These are phyloP conservation scores for Vickermania ingenoplastis DNA, from an alignment of 208 protist genomes.

Conservation along the genomic window DNA sequence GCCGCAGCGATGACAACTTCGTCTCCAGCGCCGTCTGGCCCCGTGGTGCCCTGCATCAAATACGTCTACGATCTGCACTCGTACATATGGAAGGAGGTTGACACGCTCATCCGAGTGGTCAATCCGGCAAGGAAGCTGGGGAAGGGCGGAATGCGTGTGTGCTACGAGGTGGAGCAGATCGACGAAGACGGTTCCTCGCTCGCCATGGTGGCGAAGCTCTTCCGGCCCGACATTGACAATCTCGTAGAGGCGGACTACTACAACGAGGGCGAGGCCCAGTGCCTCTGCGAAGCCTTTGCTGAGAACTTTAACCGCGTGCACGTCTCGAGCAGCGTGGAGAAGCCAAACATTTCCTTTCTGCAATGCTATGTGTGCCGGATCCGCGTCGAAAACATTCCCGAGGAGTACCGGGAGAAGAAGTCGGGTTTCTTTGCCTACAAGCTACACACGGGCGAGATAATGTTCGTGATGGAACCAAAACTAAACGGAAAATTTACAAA, in stretches of 20 bases:
- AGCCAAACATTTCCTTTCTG: constrained; percentile 76
- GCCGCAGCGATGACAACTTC: no score
- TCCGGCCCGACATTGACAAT: constrained; percentile 53
- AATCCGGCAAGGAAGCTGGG: constrained; percentile 33
- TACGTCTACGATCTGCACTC: constrained; percentile 60
- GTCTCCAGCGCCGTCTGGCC: neutral
- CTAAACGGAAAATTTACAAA: constrained; percentile 76
- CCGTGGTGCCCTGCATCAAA: constrained; percentile 27
- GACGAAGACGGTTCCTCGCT: constrained; percentile 53
- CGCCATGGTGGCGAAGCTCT: constrained; percentile 80
- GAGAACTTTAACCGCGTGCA: constrained; percentile 72
- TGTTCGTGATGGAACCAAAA: constrained; percentile 86
- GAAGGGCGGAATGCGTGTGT: constrained; percentile 75
- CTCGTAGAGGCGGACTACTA: constrained; percentile 83
- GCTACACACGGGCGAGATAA: constrained; percentile 51
- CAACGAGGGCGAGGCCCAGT: constrained; percentile 79
- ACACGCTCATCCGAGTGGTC: constrained; percentile 46
- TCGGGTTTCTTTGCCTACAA: constrained; percentile 68
- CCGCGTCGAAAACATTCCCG: constrained; percentile 35
- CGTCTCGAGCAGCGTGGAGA: constrained; percentile 15
- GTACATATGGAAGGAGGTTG: constrained; percentile 52
- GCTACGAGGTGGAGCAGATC: constrained; percentile 75
- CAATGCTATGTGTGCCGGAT: constrained; percentile 80
- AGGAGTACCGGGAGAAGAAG: constrained; percentile 24
- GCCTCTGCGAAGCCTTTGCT: constrained; percentile 78